These are phyloP conservation scores for Amanita molliuscula DNA, from an alignment of 768 basidiomycete species.

Conservation along the genomic window DNA sequence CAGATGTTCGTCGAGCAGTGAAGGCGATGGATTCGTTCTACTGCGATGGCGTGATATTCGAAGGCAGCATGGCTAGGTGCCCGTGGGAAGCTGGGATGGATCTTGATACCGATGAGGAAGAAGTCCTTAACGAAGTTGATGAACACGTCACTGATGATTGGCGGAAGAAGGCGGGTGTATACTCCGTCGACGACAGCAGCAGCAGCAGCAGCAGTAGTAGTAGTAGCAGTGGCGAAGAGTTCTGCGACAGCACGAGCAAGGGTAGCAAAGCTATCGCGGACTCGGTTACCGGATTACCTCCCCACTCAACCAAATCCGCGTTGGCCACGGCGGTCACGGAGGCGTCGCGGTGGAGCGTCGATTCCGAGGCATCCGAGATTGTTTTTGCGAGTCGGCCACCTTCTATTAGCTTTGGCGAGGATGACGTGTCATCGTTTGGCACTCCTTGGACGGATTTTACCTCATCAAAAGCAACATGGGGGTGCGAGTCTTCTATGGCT, in stretches of 20 bases:
- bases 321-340: conserved; percentile 1
- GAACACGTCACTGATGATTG: conserved; percentile 2
- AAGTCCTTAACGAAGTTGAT: conserved; percentile 1
- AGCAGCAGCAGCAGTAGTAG: conserved; percentile 5
- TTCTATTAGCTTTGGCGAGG: neutral
- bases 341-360: conserved; percentile 6
- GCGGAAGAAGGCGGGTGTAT: conserved; percentile 4
- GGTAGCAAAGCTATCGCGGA: conserved; percentile 1
- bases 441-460: conserved; percentile 5
- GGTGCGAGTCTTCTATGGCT: conserved; percentile 3
- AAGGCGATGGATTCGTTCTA: conserved; percentile 56
- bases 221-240: conserved; percentile 2
- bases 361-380: conserved; percentile 6
- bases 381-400: conserved; percentile 2
- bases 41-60: conserved; percentile 64
- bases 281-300: conserved; percentile 5
- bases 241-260: neutral
- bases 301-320: conserved; percentile 4
- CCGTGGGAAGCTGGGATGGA: conserved; percentile 66
- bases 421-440: conserved; percentile 3
- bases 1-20: conserved; percentile 47
- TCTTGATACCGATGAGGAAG: conserved; percentile 18
- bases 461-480: conserved; percentile 6
- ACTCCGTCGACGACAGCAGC: conserved; percentile 6
- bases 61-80: conserved; percentile 72